These are phyloP conservation scores for Piper betle DNA, from an alignment of 164 flowering plant species.

Conservation along the genomic window DNA sequence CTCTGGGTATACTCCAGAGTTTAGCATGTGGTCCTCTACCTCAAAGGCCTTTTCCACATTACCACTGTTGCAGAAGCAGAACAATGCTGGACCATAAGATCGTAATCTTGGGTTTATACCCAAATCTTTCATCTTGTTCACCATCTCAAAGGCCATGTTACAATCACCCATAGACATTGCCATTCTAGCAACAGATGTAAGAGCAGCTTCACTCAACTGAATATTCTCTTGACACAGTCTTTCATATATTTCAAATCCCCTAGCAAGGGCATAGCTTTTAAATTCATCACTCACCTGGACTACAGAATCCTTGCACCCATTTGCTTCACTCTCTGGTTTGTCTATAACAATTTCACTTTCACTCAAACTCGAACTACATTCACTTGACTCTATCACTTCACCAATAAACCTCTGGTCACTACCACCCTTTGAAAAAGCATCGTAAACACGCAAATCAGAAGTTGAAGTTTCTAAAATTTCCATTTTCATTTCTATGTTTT, in stretches of 20 bases:
- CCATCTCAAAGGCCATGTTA: constrained; percentile 72
- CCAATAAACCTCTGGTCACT: background rate
- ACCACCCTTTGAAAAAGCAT: background rate
- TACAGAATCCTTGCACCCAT: constrained; percentile 13
- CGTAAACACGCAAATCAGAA: background rate
- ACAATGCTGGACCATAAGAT: constrained; percentile 75
- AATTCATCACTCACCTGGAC: constrained; percentile 34
- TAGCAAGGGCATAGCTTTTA: constrained; percentile 40
- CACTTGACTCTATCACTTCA: constrained; percentile 5
- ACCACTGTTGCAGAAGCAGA: constrained; percentile 47
- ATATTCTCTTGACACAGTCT: constrained; percentile 48
- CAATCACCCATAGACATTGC: constrained; percentile 79
- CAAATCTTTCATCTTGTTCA: constrained; percentile 49
- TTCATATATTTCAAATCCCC: constrained; percentile 60
- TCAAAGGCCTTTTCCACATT: constrained; percentile 55
- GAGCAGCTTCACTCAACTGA: constrained; percentile 71
- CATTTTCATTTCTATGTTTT: background rate
- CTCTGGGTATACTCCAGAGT: constrained; percentile 60
- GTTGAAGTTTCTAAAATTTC: no score
- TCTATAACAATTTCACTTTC: constrained; percentile 1
- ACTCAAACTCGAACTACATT: constrained; percentile 5
- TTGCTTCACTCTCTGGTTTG: constrained; percentile 2
- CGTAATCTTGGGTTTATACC: constrained; percentile 66
- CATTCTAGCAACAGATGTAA: constrained; percentile 83
- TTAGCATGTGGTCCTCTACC: constrained; percentile 69